Evolutionary conservation across 179 eudicot genomes (phyloP).

Genomic region (Silene noctiflora): DNA sequence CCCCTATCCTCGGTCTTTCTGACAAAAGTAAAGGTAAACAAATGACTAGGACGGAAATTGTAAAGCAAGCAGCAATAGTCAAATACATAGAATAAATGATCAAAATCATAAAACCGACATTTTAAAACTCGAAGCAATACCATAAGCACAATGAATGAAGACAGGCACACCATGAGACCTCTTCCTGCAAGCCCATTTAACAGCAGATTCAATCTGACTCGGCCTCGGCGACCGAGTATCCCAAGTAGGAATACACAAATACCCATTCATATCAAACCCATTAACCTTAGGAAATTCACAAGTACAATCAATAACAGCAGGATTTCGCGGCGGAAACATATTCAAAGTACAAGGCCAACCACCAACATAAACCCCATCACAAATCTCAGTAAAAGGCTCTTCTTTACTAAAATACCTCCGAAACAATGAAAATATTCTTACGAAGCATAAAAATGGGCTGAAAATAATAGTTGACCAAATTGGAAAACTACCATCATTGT

Average conservation of each 20-base stretch:
- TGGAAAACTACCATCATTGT: conserved; percentile 66
- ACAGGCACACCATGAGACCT: conserved; percentile 59
- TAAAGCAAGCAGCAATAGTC: neutral
- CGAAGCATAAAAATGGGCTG: conserved; percentile 61
- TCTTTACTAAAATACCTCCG: conserved; percentile 56
- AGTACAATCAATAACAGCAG: conserved; percentile 84
- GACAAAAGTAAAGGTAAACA: too few species aligned
- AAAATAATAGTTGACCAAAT: conserved; percentile 61
- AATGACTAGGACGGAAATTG: neutral
- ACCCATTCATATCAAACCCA: conserved; percentile 42
- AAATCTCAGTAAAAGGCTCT: conserved; percentile 59
- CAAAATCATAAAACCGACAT: neutral
- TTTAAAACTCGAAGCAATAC: conserved; percentile 22
- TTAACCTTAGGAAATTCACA: conserved; percentile 71
- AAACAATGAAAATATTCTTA: conserved; percentile 46
- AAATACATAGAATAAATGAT: neutral
- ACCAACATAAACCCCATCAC: conserved; percentile 82
- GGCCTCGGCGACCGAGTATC: conserved; percentile 78
- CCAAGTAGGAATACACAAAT: conserved; percentile 83
- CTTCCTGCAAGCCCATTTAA: conserved; percentile 81
- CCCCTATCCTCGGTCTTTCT: too few species aligned
- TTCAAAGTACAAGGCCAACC: conserved; percentile 76
- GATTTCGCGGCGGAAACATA: conserved; percentile 67
- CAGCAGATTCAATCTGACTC: conserved; percentile 74
- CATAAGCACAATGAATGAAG: conserved; percentile 87